Evolutionary conservation across 2,329 filamentous ascomycete species (phyloP).

Genomic region (Lachnum nothofagi): DNA sequence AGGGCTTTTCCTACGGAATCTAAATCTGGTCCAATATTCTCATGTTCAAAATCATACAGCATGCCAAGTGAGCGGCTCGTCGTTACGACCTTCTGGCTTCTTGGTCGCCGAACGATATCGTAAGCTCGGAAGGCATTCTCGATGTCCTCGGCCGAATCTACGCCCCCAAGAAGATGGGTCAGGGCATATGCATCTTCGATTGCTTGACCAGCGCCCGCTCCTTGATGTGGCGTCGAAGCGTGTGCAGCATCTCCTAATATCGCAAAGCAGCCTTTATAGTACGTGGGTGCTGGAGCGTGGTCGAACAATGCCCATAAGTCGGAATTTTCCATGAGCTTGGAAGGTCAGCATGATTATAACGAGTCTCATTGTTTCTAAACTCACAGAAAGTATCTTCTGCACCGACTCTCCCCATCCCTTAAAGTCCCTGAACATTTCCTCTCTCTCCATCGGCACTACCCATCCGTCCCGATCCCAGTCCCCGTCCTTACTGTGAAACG

Average conservation of each 20-base stretch:
- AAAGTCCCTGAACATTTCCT: slow-evolving; percentile 37
- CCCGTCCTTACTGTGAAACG: slow-evolving; percentile 29
- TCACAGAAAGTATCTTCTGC: slow-evolving; percentile 32
- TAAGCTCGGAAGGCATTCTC: slow-evolving; percentile 47
- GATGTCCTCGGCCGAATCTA: slow-evolving; percentile 33
- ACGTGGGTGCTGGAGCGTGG: slow-evolving; percentile 39
- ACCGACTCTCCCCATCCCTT: slow-evolving; percentile 35
- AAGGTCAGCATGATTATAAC: slow-evolving; percentile 12
- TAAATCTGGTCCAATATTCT: slow-evolving; percentile 34
- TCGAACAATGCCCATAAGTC: slow-evolving; percentile 46
- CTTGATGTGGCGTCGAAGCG: slow-evolving; percentile 55
- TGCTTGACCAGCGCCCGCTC: slow-evolving; percentile 53
- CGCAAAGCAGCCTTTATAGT: slow-evolving; percentile 40
- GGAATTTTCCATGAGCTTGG: slow-evolving; percentile 41
- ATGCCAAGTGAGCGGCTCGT: slow-evolving; percentile 26
- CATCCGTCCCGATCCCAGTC: slow-evolving; percentile 37
- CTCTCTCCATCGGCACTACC: slow-evolving; percentile 36
- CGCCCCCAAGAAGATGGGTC: slow-evolving; percentile 43
- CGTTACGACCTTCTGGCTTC: slow-evolving; percentile 29
- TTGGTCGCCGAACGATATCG: slow-evolving; percentile 42
- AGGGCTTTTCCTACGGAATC: slow-evolving; percentile 36
- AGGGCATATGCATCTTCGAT: slow-evolving; percentile 48
- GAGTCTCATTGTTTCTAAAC: background rate
- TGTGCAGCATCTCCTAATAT: slow-evolving; percentile 60
- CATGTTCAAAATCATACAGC: slow-evolving; percentile 43